Base-by-base conservation (phyloP, 2,329 filamentous ascomycete genomes). In the Fusarium anguioides region DNA sequence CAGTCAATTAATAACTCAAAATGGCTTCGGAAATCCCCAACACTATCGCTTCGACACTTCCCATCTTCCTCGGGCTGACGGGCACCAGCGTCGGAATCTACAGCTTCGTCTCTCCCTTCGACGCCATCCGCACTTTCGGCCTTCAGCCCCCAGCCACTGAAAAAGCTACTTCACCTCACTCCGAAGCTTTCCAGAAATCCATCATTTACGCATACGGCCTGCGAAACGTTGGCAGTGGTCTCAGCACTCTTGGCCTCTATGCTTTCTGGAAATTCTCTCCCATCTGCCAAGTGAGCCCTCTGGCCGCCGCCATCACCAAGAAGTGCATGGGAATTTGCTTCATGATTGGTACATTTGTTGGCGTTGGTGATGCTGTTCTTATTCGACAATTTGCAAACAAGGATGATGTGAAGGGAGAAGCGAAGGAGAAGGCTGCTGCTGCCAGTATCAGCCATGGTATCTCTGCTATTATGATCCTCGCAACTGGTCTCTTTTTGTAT, bases 221-320 rank as follows among this genome's bases (percentile, higher is more conserved):
- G 5, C 60, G 64, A 18, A 61, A 68, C 15, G 14, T 68, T 1
- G 64, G 64, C 8, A 23, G 11, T 0, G 54, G 64, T 4, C 46
- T 68, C 12, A 60, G 45, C 14, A 56, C 47, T n/a, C 60, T 68
- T 11, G 35, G 64, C 6, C 49, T 68, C 6, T 68, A 45, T 11
- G 60, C 60, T 8, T 68, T 65, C 26, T 68, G 60, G 64, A 39
- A 65, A n/a, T 56, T 68, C 26, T 68, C 64, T 0, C 60, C 60
- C 0, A 35, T 65, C 5, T 68, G 64, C 0, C 54, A 24, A 11
- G 42, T 44, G 5, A 66, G 50, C 18, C 54, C 64, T 0, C 8
- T 65, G 10, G 64, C 49, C 7, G 41, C 60, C 0, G 64, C 60
- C 0, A 11, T 60, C 2, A 48, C 46, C 2, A 56, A 49, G 11